These are phyloP conservation scores for Deinandra increscens DNA, from an alignment of 129 eudicot genomes.

Conservation along the genomic window DNA sequence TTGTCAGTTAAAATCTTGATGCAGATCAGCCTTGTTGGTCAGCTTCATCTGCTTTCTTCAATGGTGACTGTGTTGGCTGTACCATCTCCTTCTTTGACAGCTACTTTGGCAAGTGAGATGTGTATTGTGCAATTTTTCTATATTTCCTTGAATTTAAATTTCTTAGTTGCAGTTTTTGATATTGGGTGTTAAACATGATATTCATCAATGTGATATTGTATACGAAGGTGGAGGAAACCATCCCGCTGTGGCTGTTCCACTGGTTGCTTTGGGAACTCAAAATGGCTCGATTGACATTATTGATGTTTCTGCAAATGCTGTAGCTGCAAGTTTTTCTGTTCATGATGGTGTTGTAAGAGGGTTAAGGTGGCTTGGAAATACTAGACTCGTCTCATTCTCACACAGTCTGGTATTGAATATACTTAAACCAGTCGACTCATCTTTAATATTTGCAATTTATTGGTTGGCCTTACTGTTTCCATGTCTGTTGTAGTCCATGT, in stretches of 20 bases:
- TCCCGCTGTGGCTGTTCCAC: conserved; percentile 90
- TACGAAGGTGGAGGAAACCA: conserved; percentile 89
- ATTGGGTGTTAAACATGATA: conserved; percentile 14
- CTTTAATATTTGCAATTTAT: background rate
- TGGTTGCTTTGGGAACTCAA: conserved; percentile 97
- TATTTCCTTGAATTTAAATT: background rate
- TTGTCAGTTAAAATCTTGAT: conserved; percentile 13
- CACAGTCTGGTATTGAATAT: conserved; percentile 58
- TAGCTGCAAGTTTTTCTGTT: conserved; percentile 83
- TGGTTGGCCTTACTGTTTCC: background rate
- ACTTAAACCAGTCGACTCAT: conserved; percentile 7
- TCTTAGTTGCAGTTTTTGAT: background rate
- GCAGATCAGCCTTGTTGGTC: conserved; percentile 85
- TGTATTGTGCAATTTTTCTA: background rate
- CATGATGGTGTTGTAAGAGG: conserved; percentile 80
- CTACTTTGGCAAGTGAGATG: conserved; percentile 89
- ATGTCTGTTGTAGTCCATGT: background rate
- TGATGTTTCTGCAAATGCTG: conserved; percentile 89
- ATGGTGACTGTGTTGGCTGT: conserved; percentile 86
- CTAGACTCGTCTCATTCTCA: conserved; percentile 88
- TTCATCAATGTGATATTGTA: conserved; percentile 27
- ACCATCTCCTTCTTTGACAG: conserved; percentile 94
- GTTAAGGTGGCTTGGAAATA: conserved; percentile 95
- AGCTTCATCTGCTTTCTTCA: conserved; percentile 93
- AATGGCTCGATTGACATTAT: conserved; percentile 74